A percentile compares a stretch with the other conserved stretches of the same genome.
Evolutionary conservation across 148 eudicot genomes (phyloP).

Genomic region (Rhododendron williamsianum): DNA sequence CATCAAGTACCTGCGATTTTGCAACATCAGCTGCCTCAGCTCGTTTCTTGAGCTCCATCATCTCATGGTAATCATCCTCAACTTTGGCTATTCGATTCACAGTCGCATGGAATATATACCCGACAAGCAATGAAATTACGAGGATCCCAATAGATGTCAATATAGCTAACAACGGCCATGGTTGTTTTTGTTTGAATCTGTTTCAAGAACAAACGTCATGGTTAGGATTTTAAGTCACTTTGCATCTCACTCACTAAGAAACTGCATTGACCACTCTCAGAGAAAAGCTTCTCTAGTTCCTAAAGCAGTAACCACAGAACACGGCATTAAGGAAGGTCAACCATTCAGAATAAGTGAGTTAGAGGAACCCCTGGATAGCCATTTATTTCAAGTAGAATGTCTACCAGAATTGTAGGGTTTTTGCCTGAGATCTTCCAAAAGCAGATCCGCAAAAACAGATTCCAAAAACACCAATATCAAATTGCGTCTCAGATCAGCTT

Average conservation of each 20-base stretch:
- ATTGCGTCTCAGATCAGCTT: background rate
- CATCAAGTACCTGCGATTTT: conserved; percentile 63
- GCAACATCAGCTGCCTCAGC: conserved; percentile 97
- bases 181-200: conserved; percentile 86
- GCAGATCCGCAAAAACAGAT: background rate
- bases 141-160: conserved; percentile 48
- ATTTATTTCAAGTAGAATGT: background rate
- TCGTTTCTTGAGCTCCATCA: conserved; percentile 76
- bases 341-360: background rate
- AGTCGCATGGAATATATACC: conserved; percentile 73
- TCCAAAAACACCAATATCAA: background rate
- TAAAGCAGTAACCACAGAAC: conserved; percentile 1
- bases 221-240: background rate
- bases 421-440: background rate
- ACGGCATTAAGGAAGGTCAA: background rate
- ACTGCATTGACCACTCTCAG: background rate
- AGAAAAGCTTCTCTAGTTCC: background rate
- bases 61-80: conserved; percentile 71
- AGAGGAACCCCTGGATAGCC: background rate
- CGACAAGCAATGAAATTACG: conserved; percentile 66
- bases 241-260: background rate
- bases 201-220: conserved; percentile 6
- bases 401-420: background rate
- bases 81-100: conserved; percentile 75
- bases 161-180: conserved; percentile 81